Base-by-base conservation (phyloP, 1,284 basidiomycete genomes). In the Cerioporus squamosus region DNA sequence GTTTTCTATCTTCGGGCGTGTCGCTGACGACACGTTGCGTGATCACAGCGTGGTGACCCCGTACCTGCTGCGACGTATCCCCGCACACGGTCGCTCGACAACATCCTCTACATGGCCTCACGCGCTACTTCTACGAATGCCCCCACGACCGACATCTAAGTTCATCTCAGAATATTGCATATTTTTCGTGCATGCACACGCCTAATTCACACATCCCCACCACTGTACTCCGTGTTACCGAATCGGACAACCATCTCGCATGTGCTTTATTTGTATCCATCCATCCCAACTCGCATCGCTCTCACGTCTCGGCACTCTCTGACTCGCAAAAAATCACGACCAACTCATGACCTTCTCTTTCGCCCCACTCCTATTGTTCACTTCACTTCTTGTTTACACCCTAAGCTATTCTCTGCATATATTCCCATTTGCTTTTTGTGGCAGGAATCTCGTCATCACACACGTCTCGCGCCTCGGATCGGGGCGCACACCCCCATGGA, bases 71-170 rank as follows among this genome's bases (percentile, higher is more conserved):
- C 63, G 55, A 53, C 58, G 55, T 65, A 62, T 55, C 63, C 63
- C 55, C 63, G 61, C 53, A 58, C 53, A 20, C 58, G 61, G 51
- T 62, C 60, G 42, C 54, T 65, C 51, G 33, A 56, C 53, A 65
- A 65, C 53, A 55, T 65, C 44, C 58, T 57, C 51, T 65, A 62
- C 56, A 65, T 65, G 63, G 59, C 59, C 46, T 62, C 63, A 58
- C 55, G 56, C 56, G 55, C 60, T 44, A 8, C 33, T 36, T 23
- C 51, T 42, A 60, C 53, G 58, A 65, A 57, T 22, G 44, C 29
- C 44, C 44, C 52, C 45, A 54, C 60, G 63, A 64, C 53, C 40
- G 53, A 53, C 44, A 57, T 57, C 53, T 55, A 45, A 42, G 29
- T 38, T 38, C 56, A 44, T 43, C 36, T 44, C 53, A 61, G 44